A percentile compares a stretch with the other conserved stretches of the same genome.
Evolutionary conservation across 441 rosid genomes (phyloP).

Genomic region (Pelargonium myrrhifolium): DNA sequence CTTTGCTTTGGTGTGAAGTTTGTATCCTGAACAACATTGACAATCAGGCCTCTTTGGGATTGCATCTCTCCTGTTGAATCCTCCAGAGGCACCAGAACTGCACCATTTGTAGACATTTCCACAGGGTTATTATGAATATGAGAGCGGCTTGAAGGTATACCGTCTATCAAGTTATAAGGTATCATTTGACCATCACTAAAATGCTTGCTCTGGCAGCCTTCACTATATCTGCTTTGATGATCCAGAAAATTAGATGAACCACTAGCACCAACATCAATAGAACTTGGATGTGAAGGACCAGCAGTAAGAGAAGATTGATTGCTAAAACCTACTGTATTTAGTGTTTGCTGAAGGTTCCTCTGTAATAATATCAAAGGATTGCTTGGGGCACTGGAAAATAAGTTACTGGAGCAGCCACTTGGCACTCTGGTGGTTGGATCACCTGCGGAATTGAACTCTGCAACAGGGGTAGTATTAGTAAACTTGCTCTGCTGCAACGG

Average conservation of each 20-base stretch:
- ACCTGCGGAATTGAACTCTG: conserved; percentile 28
- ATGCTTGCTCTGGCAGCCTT: conserved; percentile 38
- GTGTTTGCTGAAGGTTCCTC: conserved; percentile 28
- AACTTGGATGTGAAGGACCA: conserved; percentile 32
- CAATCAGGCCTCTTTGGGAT: conserved; percentile 31
- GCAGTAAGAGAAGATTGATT: conserved; percentile 42
- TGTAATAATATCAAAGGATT: conserved; percentile 28
- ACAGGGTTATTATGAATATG: conserved; percentile 26
- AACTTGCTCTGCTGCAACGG: conserved; percentile 39
- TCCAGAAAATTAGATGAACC: conserved; percentile 39
- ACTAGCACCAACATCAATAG: conserved; percentile 30
- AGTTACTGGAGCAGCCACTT: conserved; percentile 22
- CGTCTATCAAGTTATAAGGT: conserved; percentile 27
- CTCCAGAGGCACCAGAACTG: conserved; percentile 24
- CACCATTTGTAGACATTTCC: conserved; percentile 32
- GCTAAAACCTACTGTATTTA: conserved; percentile 29
- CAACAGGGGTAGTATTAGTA: conserved; percentile 27
- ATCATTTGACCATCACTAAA: conserved; percentile 28
- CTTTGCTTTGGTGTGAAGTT: conserved; percentile 28
- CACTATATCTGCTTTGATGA: conserved; percentile 37
- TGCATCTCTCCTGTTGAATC: conserved; percentile 32
- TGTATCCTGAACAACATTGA: conserved; percentile 30
- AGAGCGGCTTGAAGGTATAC: conserved; percentile 24
- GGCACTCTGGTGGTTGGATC: conserved; percentile 28
- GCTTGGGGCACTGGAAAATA: conserved; percentile 32